Evolutionary conservation across 2,329 filamentous ascomycete species (phyloP).

Genomic region (Botrytis porri): DNA sequence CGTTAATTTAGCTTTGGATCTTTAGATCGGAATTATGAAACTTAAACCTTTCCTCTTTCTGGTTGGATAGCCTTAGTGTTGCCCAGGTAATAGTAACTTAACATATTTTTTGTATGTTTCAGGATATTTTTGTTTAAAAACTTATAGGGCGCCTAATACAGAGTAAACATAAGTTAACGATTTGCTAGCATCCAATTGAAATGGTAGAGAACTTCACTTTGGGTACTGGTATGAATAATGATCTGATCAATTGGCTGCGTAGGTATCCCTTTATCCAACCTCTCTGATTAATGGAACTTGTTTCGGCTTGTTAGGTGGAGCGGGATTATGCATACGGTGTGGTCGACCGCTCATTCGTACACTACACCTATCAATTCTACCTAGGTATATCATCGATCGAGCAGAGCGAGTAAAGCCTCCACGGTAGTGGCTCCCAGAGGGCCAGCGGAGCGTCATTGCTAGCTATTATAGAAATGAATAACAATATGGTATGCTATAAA

Average conservation of each 20-base stretch:
- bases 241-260: background rate
- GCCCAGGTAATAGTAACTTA: background rate
- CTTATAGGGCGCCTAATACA: background rate
- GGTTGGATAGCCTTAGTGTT: background rate
- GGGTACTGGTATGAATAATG: background rate
- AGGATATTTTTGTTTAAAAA: too few species aligned
- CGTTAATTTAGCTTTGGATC: background rate
- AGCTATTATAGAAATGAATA: background rate
- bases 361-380: background rate
- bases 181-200: background rate
- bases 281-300: background rate
- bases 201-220: background rate
- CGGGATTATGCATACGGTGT: background rate
- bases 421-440: background rate
- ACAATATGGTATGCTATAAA: background rate
- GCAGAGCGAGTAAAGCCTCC: background rate
- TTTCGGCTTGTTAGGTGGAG: background rate
- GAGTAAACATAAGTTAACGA: too few species aligned
- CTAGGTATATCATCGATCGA: background rate
- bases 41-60: background rate
- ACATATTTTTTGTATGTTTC: background rate
- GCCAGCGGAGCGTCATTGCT: slow-evolving; percentile 2
- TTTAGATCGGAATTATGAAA: background rate
- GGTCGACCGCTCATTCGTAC: background rate
- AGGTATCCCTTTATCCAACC: slow-evolving; percentile 6